Evolutionary conservation across 805 yeast species (phyloP).

Genomic region (Candida nitratophila): DNA sequence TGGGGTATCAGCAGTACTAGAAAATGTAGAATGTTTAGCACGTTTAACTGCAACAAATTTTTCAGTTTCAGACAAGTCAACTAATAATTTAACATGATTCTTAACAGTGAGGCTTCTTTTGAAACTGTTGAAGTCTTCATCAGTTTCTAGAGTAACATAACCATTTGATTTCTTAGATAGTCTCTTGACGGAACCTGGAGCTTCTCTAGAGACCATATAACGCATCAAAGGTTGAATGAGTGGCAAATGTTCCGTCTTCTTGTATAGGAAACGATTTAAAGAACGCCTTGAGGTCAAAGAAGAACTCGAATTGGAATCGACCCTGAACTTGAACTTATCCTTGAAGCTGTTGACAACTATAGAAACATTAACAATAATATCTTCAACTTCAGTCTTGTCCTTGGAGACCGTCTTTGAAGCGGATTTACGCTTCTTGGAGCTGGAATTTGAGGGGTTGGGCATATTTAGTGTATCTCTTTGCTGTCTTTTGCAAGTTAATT

Average conservation of each 20-base stretch:
- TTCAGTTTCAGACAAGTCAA: constrained; percentile 1
- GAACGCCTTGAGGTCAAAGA: background rate
- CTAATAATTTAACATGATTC: constrained; percentile 31
- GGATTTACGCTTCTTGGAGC: background rate
- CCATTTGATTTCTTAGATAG: constrained; percentile 39
- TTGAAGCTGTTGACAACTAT: background rate
- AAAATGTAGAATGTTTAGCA: background rate
- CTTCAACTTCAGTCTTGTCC: too few species aligned
- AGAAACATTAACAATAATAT: background rate
- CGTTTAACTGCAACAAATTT: background rate
- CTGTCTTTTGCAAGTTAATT: too few species aligned
- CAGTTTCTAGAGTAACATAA: constrained; percentile 32
- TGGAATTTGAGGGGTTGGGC: background rate
- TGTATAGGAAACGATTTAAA: background rate
- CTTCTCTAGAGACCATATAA: background rate
- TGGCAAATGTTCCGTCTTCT: background rate
- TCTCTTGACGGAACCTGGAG: constrained; percentile 19
- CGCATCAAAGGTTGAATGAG: background rate
- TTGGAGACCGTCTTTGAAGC: background rate
- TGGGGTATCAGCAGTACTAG: background rate
- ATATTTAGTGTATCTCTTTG: background rate
- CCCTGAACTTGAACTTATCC: background rate
- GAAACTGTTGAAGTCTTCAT: constrained; percentile 35
- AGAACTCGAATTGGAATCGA: background rate
- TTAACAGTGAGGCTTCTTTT: constrained; percentile 42